Evolutionary conservation across 371 early-diverging fungal genomes (phyloP).

Genomic region (Syncephalastrum monosporum): DNA sequence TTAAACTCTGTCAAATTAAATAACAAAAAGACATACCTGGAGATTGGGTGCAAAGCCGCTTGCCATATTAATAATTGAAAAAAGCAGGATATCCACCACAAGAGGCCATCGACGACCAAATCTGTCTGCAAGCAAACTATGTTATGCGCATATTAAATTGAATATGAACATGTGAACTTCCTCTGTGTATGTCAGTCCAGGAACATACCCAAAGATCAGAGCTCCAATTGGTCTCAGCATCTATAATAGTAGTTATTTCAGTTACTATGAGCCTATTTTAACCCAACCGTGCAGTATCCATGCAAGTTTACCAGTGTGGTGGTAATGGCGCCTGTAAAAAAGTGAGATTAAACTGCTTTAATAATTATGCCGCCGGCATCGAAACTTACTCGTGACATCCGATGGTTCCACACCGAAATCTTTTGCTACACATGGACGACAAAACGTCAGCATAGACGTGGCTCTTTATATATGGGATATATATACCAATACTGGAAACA

Average conservation of each 20-base stretch:
- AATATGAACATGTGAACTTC: not conserved
- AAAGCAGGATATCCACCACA: constrained; percentile 64
- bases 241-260: constrained; percentile 16
- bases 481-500: constrained; percentile 41
- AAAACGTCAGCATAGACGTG: constrained; percentile 2
- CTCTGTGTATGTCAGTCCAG: not conserved
- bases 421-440: constrained; percentile 39
- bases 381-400: constrained; percentile 48
- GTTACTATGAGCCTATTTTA: not conserved
- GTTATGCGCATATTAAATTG: not conserved
- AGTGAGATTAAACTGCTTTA: constrained; percentile 3
- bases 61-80: constrained; percentile 62
- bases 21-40: constrained; percentile 26
- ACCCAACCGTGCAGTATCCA: not conserved
- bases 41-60: constrained; percentile 68
- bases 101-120: constrained; percentile 71
- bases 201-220: constrained; percentile 61
- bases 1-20: constrained; percentile 54
- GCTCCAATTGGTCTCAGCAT: constrained; percentile 74
- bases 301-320: constrained; percentile 34
- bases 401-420: constrained; percentile 56
- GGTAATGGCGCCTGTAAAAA: constrained; percentile 36
- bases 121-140: constrained; percentile 57
- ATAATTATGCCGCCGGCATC: not conserved
- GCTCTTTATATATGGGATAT: too few relatives aligned